Evolutionary conservation across 345 rosid species (phyloP).

Genomic region (Eucalyptus coolabah): DNA sequence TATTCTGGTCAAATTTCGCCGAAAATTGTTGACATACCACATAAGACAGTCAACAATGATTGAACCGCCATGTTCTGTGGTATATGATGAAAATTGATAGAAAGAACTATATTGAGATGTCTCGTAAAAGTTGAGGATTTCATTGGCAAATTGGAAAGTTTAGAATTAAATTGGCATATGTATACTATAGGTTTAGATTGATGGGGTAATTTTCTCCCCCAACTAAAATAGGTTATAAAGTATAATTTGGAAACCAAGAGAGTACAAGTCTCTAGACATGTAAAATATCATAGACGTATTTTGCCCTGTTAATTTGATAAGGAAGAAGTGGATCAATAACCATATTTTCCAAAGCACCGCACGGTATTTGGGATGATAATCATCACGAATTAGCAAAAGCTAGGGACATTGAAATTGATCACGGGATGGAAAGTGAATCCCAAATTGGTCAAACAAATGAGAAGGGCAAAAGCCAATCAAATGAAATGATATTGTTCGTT

Average conservation of each 20-base stretch:
- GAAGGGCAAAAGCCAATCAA: background rate
- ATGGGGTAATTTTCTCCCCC: background rate
- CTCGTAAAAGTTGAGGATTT: no score
- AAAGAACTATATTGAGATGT: no score
- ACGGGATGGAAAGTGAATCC: background rate
- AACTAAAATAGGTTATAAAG: background rate
- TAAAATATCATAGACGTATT: background rate
- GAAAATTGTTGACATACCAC: accelerated
- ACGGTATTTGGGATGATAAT: background rate
- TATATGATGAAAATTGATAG: no score
- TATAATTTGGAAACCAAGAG: background rate
- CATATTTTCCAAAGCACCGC: background rate
- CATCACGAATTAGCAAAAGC: background rate
- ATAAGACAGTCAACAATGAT: background rate
- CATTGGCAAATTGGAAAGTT: no score
- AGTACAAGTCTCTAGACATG: background rate
- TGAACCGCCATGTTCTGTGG: accelerated
- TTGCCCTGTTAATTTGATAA: background rate
- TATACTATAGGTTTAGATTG: background rate
- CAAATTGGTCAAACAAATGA: background rate
- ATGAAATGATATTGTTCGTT: background rate
- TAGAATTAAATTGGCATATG: no score
- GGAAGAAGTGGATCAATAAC: background rate
- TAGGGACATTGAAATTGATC: background rate
- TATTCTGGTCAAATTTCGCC: accelerated